Conservation (phyloP, 2,329 filamentous ascomycete species). For the Exophiala calicioides region DNA sequence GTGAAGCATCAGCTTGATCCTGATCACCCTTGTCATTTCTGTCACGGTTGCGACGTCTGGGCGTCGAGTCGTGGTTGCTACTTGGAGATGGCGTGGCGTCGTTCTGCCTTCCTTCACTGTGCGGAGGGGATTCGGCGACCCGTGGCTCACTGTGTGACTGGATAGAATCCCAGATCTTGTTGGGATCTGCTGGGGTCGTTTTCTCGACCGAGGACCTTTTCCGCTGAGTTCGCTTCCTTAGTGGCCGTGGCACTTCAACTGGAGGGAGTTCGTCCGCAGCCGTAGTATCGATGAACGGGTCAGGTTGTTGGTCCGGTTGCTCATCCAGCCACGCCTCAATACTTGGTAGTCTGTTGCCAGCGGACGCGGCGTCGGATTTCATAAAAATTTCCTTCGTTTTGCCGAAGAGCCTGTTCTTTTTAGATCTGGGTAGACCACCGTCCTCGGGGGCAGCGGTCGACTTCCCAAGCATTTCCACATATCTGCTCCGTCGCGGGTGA, state of each 20-base stretch:
- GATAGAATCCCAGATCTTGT: constrained; percentile 32
- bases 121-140: constrained; percentile 6
- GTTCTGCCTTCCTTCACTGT: not conserved
- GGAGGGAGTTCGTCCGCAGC: constrained; percentile 27
- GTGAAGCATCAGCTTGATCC: constrained; percentile 25
- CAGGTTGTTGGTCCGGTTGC: constrained; percentile 58
- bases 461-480: constrained; percentile 26
- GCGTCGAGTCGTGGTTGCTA: constrained; percentile 11
- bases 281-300: constrained; percentile 54
- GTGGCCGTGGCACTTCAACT: constrained; percentile 43
- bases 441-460: constrained; percentile 32
- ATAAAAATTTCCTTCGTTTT: constrained; percentile 50
- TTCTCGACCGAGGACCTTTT: constrained; percentile 27
- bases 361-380: constrained; percentile 40
- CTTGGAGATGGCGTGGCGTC: constrained; percentile 6
- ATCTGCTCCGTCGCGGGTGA: constrained; percentile 25
- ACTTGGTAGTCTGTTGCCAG: constrained; percentile 51
- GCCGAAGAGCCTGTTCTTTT: constrained; percentile 41
- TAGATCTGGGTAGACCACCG: constrained; percentile 31
- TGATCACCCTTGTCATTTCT: constrained; percentile 12
- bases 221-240: constrained; percentile 44
- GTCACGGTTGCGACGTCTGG: constrained; percentile 6
- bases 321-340: constrained; percentile 64
- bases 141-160: constrained; percentile 14
- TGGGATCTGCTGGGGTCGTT: constrained; percentile 31